phyloP scores from a whole-genome alignment of 371 early-diverging fungal genomes.

The Mortierella sp. region DNA sequence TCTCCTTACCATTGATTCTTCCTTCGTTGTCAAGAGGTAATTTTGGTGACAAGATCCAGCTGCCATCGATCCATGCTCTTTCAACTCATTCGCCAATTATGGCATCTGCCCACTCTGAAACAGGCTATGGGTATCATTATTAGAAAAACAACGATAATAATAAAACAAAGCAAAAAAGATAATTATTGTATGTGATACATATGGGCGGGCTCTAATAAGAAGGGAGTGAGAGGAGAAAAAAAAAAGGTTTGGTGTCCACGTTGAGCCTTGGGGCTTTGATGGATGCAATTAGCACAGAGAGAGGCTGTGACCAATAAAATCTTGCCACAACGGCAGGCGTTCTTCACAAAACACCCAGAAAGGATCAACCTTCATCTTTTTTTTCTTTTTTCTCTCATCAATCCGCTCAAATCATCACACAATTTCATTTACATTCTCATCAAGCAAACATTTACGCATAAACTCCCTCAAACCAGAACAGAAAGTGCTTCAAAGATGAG shows the following conservation, averaged over 20 bases:
- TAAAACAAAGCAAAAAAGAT: not conserved
- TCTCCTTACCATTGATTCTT: constrained; percentile 16
- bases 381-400: not conserved
- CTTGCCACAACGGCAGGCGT: not conserved
- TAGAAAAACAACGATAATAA: not conserved
- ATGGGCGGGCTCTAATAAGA: not conserved
- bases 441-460: not conserved
- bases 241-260: not conserved
- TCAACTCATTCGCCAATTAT: constrained; percentile 29
- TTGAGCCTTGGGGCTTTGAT: not conserved
- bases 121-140: not conserved
- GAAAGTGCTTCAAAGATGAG: constrained; percentile 25
- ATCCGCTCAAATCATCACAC: not conserved
- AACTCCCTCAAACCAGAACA: not conserved
- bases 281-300: too few relatives aligned
- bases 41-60: constrained; percentile 33
- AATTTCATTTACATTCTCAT: not conserved
- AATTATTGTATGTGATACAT: not conserved
- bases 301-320: not conserved
- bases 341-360: not conserved
- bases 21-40: constrained; percentile 15
- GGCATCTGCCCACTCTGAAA: not conserved
- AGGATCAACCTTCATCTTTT: constrained; percentile 1
- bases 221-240: not conserved
- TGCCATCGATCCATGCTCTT: constrained; percentile 50